Conservation (phyloP, 768 basidiomycete species). For the Baorangia bicolor region DNA sequence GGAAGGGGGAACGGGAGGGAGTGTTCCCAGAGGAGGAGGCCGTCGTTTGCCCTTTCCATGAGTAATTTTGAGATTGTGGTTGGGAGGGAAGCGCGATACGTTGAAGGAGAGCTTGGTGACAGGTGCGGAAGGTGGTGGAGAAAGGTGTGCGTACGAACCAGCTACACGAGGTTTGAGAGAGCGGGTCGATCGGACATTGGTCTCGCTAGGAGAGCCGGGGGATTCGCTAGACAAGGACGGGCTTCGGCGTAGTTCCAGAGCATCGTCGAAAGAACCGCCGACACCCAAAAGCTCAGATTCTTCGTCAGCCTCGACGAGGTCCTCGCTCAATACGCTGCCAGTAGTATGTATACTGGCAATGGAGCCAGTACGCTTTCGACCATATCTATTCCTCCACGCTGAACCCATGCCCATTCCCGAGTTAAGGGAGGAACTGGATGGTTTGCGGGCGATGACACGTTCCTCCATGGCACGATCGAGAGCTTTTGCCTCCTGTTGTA, state of each 20-base stretch:
- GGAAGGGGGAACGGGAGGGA: slow-evolving; percentile 74
- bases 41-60: slow-evolving; percentile 57
- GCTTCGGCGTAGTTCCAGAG: slow-evolving; percentile 35
- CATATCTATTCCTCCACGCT: slow-evolving; percentile 65
- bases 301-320: slow-evolving; percentile 81
- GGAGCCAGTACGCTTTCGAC: slow-evolving; percentile 72
- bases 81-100: slow-evolving; percentile 43
- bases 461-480: slow-evolving; percentile 89
- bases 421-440: slow-evolving; percentile 61
- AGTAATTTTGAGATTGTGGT: slow-evolving; percentile 48
- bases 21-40: slow-evolving; percentile 56
- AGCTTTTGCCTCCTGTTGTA: slow-evolving; percentile 77
- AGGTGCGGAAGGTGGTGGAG: slow-evolving; percentile 51
- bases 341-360: slow-evolving; percentile 68
- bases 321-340: slow-evolving; percentile 72
- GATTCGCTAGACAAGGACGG: slow-evolving; percentile 36
- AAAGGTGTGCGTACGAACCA: slow-evolving; percentile 6
- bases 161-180: slow-evolving; percentile 21
- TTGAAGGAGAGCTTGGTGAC: slow-evolving; percentile 59
- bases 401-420: slow-evolving; percentile 68
- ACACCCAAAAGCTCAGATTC: slow-evolving; percentile 69
- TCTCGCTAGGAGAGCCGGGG: slow-evolving; percentile 36
- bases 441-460: slow-evolving; percentile 71
- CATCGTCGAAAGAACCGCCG: slow-evolving; percentile 58
- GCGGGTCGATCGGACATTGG: slow-evolving; percentile 20